Evolutionary conservation across 2,329 filamentous ascomycete species (phyloP), one percentile per base, ranked within the genome.

Genomic region (Madurella fahalii): DNA sequence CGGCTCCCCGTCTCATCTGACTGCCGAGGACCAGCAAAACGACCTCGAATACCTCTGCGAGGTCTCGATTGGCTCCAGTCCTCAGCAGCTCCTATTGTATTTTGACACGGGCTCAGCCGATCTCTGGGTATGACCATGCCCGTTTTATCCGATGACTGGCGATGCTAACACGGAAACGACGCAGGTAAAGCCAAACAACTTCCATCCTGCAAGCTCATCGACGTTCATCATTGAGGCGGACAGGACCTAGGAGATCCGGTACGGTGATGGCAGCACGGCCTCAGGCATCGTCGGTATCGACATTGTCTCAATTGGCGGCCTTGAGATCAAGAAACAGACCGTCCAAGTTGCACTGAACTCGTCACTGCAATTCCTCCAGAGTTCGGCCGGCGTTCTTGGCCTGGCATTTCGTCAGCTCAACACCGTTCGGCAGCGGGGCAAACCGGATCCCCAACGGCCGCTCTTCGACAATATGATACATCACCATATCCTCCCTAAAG

Each of bases 51-150:
- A 89, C 65, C 77, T 89, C 18, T 84, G 80, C 46, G 75, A 80
- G 31, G 80, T 89, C 25, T 65, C 71, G 13, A 84, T 90, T 57
- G 87, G 87, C 30, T 85, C 80, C 1, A 85, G 85, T 15, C 69
- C 76, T 1, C 85, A 89, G 71, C 82, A 71, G 44, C 61, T 85
- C 42, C 77, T 76, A 59, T 68, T 89, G 13, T 80, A 88, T 64
- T 88, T 89, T 58, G 86, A 90, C 66, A 88, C 85, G 40, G 85
- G 85, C 17, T 87, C 83, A 11, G 78, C 84, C 17, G 86, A 89
- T 72, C 74, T 87, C 18, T 89, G 84, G 86, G 80, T 83, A 71
- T n/a, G n/a, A n/a, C n/a, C n/a, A n/a, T n/a, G 61, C 74, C 58
- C 7, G 2, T 25, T 18, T 34, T 17, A 37, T n/a, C 30, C 16